Base-by-base conservation (phyloP, 768 basidiomycete genomes). In the Boletus rubescentipes region DNA sequence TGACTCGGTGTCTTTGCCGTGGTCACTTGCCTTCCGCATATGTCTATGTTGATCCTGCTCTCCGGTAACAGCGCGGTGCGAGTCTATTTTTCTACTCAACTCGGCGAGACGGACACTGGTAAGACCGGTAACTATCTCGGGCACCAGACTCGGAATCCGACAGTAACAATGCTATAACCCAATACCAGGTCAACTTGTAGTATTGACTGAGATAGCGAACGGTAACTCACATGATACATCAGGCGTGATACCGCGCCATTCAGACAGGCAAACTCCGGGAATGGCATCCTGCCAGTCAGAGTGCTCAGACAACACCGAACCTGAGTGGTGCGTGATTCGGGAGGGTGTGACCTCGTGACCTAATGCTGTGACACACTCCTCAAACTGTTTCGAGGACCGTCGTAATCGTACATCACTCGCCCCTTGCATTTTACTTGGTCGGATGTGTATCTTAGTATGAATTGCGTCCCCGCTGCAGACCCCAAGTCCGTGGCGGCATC, bases 11-110 rank as follows among this genome's bases (percentile, higher is more conserved):
- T 53, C 66, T 67, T 62, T 63, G 61, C 54, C 58, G 52, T 50
- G 14, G 49, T 60, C 51, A 41, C 29, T 16, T 46, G 44, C 42
- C 38, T 67, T 61, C 74, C 71, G 37, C 26, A 75, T 75, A 68
- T 73, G 75, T 73, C 51, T 32, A 74, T 47, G 59, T 35, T 46
- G 74, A 61, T 57, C 80, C 80, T 58, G 56, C 23, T 2, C 14
- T 61, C 35, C 52, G 81, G 80, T 79, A 78, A 55, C 42, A 53
- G 29, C 46, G 9, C 54, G 39, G 45, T 26, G 30, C n/a, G 59
- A 72, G 67, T 51, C 58, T 72, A 72, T 59, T 68, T 62, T 46
- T 36, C 48, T 49, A 51, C 34, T 43, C 53, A 34, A 35, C 53
- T 47, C 46, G 55, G 53, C 48, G 38, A 51, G 41, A 49, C 50